phyloP scores from a whole-genome alignment of 257 asterid species.

The Plantago ovata region DNA sequence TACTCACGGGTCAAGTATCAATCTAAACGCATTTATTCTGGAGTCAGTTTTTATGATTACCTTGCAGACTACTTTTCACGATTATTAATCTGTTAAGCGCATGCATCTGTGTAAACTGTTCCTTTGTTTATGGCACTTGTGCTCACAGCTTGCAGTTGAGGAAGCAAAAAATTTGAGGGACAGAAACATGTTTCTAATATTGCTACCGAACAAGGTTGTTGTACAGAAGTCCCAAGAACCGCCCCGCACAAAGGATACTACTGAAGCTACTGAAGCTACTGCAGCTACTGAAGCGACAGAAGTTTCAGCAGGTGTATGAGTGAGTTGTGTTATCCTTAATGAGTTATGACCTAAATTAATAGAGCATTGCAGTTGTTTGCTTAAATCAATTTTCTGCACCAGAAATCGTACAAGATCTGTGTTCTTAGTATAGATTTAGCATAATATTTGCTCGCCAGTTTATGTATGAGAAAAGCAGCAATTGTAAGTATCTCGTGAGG shows the following conservation, averaged over 20 bases:
- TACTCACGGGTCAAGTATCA: too few relatives aligned
- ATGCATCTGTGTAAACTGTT: too few relatives aligned
- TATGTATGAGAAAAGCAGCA: slow-evolving; percentile 17
- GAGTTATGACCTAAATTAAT: slow-evolving; percentile 15
- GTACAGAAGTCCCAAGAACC: slow-evolving; percentile 57
- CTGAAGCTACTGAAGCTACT: slow-evolving; percentile 51
- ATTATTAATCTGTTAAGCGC: neutral
- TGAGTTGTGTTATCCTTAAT: slow-evolving; percentile 20
- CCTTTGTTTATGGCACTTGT: neutral
- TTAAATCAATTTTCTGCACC: slow-evolving; percentile 20
- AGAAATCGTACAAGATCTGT: slow-evolving; percentile 23
- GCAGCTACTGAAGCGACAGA: slow-evolving; percentile 29
- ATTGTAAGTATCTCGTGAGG: slow-evolving; percentile 7
- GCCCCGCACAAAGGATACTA: slow-evolving; percentile 55
- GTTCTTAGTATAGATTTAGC: slow-evolving; percentile 47
- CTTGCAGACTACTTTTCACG: neutral
- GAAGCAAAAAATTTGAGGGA: slow-evolving; percentile 75
- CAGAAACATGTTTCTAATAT: slow-evolving; percentile 59
- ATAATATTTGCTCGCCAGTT: slow-evolving; percentile 15
- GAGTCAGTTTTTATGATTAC: neutral
- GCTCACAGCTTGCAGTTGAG: slow-evolving; percentile 64
- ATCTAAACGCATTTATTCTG: too few relatives aligned
- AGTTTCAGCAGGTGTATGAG: slow-evolving; percentile 70
- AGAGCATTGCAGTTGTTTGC: slow-evolving; percentile 23
- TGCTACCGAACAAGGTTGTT: slow-evolving; percentile 80